Base-by-base conservation (phyloP, 169 alveolate species). In the Plasmodium gaboni region DNA sequence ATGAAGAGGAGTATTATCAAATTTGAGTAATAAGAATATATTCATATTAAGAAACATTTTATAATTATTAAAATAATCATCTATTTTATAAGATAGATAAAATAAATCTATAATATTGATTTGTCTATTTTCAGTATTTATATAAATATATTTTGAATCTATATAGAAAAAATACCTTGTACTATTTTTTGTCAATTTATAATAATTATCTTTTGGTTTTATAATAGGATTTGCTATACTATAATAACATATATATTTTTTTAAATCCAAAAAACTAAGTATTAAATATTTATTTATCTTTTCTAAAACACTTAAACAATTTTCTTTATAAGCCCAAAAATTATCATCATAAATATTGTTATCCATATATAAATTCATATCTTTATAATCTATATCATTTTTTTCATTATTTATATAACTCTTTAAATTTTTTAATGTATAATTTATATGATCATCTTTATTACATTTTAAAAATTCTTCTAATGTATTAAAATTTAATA, bases 211-310 rank as follows among this genome's bases (percentile, higher is more conserved):
- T 12, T 24, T 22, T 7, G 91, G 86, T 17, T 67, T 83, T 22
- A 83, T 59, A 3, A 83, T 64, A 9, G 91, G 91, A 19, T 83
- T 83, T 24, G 91, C 85, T 71, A 70, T 53, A 46, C 80, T 70
- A 22, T 70, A 83, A 13, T 83, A 83, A 48, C 91, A 83, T 71
- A 69, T 15, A 22, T 55, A 69, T 19, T 67, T 22, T 68, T 83
- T 55, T 2, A 83, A 61, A 38, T 83, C 91, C 1, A 83, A 44
- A 57, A 53, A 83, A 9, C 74, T 68, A 17, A 83, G 70, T 57
- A 83, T 83, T 69, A 83, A 12, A 59, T 69, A 83, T 28, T 59
- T 69, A 38, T 83, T 83, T 42, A 83, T 68, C 70, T 83, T 83
- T 70, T 83, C 91, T 42, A 78, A 64, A 32, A 64, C 50, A n/a